These are phyloP conservation scores for Phylloporus sp. DNA, from an alignment of 768 basidiomycete genomes.

Conservation along the genomic window DNA sequence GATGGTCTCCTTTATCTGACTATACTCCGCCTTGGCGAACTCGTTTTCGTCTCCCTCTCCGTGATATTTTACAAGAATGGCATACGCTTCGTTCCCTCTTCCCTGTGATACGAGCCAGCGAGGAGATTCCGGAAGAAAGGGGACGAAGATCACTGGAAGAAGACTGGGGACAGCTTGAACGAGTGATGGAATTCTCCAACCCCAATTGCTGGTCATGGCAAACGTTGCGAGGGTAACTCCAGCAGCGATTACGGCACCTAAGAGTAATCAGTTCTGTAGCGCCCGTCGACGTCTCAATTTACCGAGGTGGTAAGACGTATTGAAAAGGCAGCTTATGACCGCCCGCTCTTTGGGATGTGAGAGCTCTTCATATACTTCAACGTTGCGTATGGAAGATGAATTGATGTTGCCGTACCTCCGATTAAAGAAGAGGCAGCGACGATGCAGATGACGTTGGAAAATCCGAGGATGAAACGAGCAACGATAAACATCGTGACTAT, in stretches of 20 bases:
- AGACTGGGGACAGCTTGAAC: slow-evolving; percentile 51
- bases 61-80: slow-evolving; percentile 51
- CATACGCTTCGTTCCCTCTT: slow-evolving; percentile 42
- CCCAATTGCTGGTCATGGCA: slow-evolving; percentile 51
- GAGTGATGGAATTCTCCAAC: slow-evolving; percentile 58
- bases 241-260: slow-evolving; percentile 34
- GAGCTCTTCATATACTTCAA: background rate
- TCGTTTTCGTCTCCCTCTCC: slow-evolving; percentile 49
- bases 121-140: slow-evolving; percentile 58
- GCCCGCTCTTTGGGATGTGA: slow-evolving; percentile 12
- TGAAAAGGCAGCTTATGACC: background rate
- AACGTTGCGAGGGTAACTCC: slow-evolving; percentile 59
- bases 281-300: background rate
- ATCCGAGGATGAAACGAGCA: slow-evolving; percentile 3
- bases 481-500: slow-evolving; percentile 7
- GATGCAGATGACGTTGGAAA: background rate
- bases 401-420: slow-evolving; percentile 1
- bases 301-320: slow-evolving; percentile 3
- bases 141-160: slow-evolving; percentile 51
- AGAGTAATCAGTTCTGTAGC: background rate
- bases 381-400: background rate
- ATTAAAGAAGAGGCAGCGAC: slow-evolving; percentile 4
- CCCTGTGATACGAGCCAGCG: slow-evolving; percentile 59
- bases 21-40: slow-evolving; percentile 54
- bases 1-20: slow-evolving; percentile 52